A percentile compares a stretch with the other conserved stretches of the same genome.
These are phyloP conservation scores for Cicer chorassanicum DNA, from an alignment of 306 rosid genomes.

Conservation along the genomic window DNA sequence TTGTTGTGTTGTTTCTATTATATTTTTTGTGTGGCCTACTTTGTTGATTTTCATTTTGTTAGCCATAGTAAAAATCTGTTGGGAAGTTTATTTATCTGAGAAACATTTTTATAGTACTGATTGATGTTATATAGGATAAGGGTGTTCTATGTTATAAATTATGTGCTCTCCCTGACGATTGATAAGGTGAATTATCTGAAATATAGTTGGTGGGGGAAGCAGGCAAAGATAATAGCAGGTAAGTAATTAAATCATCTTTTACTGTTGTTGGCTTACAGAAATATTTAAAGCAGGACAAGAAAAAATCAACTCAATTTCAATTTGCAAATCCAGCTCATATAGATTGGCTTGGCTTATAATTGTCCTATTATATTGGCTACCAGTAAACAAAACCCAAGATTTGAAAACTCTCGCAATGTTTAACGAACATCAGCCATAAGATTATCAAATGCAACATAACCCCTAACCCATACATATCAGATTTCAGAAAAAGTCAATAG, in stretches of 20 bases:
- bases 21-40: neutral
- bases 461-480: neutral
- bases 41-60: neutral
- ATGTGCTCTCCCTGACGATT: neutral
- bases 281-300: neutral
- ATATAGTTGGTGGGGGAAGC: neutral
- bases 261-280: neutral
- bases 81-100: neutral
- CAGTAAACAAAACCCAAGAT: neutral
- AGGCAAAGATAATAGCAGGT: neutral
- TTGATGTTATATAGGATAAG: neutral
- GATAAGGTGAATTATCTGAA: neutral
- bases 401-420: neutral
- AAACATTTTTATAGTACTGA: neutral
- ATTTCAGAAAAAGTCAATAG: neutral
- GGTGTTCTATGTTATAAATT: neutral
- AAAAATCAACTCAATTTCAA: neutral
- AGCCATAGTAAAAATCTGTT: neutral
- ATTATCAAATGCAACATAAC: conserved; percentile 9
- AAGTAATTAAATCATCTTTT: neutral
- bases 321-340: neutral
- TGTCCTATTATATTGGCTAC: neutral
- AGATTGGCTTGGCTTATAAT: neutral
- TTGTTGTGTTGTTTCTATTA: neutral
- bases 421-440: neutral